Evolutionary conservation across 2,329 filamentous ascomycete genomes (phyloP).

Genomic region (Aaosphaeria pasadenensis): DNA sequence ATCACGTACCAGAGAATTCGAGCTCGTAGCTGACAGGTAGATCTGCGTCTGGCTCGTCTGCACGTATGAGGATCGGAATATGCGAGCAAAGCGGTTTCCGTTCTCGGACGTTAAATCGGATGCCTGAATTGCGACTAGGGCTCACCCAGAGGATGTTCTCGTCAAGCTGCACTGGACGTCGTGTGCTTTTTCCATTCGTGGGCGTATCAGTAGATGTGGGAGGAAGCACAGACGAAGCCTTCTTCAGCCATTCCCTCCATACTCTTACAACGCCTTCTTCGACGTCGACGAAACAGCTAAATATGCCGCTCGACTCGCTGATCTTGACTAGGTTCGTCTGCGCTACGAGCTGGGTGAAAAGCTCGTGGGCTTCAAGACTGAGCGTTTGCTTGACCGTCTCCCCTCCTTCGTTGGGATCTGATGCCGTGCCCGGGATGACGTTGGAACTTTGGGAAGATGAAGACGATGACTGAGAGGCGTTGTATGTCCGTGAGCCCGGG

Average conservation of each 20-base stretch:
- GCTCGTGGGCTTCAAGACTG: constrained; percentile 65
- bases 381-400: constrained; percentile 58
- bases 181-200: constrained; percentile 18
- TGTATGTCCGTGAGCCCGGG: constrained; percentile 44
- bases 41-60: constrained; percentile 63
- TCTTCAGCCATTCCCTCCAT: constrained; percentile 68
- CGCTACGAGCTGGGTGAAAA: constrained; percentile 72
- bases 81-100: constrained; percentile 42
- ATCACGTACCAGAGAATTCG: constrained; percentile 63
- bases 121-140: constrained; percentile 59
- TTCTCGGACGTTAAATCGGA: constrained; percentile 64
- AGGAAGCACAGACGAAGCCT: constrained; percentile 30
- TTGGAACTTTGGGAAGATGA: no score
- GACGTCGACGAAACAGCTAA: constrained; percentile 63
- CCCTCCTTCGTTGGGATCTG: constrained; percentile 25
- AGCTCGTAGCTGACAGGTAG: constrained; percentile 67
- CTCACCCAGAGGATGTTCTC: constrained; percentile 66
- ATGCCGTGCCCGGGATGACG: constrained; percentile 18
- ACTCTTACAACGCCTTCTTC: constrained; percentile 67
- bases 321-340: constrained; percentile 66
- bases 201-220: constrained; percentile 11
- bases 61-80: constrained; percentile 54
- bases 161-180: constrained; percentile 11
- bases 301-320: constrained; percentile 58
- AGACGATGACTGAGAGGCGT: constrained; percentile 6